Conservation (phyloP, 1,284 basidiomycete species). For the Boletellus deceptivus region DNA sequence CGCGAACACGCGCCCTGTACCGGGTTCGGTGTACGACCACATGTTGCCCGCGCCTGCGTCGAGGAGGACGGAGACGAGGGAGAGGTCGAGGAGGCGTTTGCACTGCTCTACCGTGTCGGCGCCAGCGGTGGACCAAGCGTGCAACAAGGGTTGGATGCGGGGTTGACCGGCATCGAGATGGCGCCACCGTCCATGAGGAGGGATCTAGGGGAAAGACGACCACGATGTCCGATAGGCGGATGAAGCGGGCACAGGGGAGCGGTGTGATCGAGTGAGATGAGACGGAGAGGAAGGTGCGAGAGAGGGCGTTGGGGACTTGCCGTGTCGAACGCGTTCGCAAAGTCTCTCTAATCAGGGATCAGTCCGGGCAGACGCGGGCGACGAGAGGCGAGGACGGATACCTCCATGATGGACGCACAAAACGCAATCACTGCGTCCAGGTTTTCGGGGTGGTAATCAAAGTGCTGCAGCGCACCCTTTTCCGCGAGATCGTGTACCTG, state of each 20-base stretch:
- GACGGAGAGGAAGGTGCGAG: neutral
- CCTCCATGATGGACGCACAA: conserved; percentile 81
- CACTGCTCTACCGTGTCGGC: conserved; percentile 61
- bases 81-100: conserved; percentile 82
- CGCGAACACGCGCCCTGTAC: conserved; percentile 57
- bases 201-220: conserved; percentile 53
- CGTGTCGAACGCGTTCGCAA: conserved; percentile 63
- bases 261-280: neutral
- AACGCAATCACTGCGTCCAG: conserved; percentile 75
- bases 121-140: conserved; percentile 50
- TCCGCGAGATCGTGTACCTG: conserved; percentile 78
- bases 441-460: conserved; percentile 79
- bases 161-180: conserved; percentile 75
- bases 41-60: conserved; percentile 89
- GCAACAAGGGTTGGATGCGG: conserved; percentile 61
- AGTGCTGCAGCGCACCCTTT: conserved; percentile 77
- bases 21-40: conserved; percentile 77
- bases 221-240: neutral
- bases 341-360: conserved; percentile 68
- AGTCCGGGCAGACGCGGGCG: neutral
- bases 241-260: neutral
- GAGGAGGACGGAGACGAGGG: conserved; percentile 89
- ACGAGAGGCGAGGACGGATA: conserved; percentile 25
- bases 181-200: conserved; percentile 88
- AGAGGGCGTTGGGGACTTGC: conserved; percentile 39